phyloP scores from a whole-genome alignment of 768 basidiomycete genomes.

The Hysterangium stoloniferum region DNA sequence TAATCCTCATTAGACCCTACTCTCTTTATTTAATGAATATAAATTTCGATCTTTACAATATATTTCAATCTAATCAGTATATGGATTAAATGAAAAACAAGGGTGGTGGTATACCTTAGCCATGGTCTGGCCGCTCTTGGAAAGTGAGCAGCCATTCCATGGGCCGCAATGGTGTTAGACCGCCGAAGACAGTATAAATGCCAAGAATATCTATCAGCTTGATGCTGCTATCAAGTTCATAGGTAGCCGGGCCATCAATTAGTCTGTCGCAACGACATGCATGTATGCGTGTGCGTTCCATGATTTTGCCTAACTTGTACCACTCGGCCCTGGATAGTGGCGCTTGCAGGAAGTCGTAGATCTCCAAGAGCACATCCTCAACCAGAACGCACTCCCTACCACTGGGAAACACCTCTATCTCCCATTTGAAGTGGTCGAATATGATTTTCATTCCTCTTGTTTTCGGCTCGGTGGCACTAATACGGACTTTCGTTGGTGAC shows the following conservation, averaged over 20 bases:
- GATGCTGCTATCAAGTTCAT: background rate
- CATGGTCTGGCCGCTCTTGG: no score
- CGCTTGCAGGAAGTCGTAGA: background rate
- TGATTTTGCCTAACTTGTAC: background rate
- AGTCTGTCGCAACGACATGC: conserved; percentile 1
- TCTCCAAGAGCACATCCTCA: background rate
- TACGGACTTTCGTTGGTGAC: background rate
- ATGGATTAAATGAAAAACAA: no score
- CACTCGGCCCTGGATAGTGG: conserved; percentile 5
- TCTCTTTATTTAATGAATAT: no score
- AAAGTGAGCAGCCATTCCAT: conserved; percentile 4
- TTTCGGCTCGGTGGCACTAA: conserved; percentile 2
- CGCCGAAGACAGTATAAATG: conserved; percentile 1
- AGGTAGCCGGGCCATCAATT: background rate
- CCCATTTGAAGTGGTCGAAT: conserved; percentile 5
- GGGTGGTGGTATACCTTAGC: no score
- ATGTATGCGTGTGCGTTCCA: background rate
- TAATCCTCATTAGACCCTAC: no score
- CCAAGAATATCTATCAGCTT: background rate
- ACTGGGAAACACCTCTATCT: background rate
- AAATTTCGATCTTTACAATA: no score
- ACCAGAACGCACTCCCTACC: background rate
- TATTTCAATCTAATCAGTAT: no score
- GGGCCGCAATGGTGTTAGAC: conserved; percentile 1
- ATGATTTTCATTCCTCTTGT: background rate